A percentile compares a stretch with the other conserved stretches of the same genome.
Evolutionary conservation across 2,329 filamentous ascomycete species (phyloP).

Genomic region (Fusarium goolgardi): DNA sequence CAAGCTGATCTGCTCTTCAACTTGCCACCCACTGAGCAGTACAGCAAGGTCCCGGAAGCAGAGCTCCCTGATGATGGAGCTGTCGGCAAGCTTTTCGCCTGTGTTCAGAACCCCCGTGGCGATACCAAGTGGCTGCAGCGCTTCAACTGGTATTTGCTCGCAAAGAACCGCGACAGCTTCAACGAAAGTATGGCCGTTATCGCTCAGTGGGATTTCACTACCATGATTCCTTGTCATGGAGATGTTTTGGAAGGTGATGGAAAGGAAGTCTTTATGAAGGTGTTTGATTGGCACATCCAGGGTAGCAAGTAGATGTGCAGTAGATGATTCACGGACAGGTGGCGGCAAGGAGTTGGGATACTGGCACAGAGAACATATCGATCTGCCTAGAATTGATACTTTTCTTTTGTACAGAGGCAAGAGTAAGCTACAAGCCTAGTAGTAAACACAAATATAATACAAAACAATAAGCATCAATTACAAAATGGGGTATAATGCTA

Average conservation of each 20-base stretch:
- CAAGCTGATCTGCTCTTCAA: conserved; percentile 95
- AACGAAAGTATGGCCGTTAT: conserved; percentile 77
- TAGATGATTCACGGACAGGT: not conserved
- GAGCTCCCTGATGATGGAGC: conserved; percentile 52
- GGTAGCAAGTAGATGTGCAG: conserved; percentile 40
- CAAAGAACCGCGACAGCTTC: conserved; percentile 73
- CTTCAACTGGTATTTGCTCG: conserved; percentile 82
- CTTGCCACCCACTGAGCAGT: conserved; percentile 88
- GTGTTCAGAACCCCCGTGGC: conserved; percentile 71
- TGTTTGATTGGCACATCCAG: conserved; percentile 86
- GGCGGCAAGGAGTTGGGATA: conserved; percentile 10
- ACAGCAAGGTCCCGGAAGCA: conserved; percentile 69
- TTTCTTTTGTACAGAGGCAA: not conserved
- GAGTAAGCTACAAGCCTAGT: not conserved
- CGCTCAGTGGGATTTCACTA: conserved; percentile 83
- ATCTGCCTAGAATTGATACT: not conserved
- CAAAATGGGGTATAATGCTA: conserved; percentile 21
- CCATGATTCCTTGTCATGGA: conserved; percentile 91
- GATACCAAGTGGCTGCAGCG: conserved; percentile 80
- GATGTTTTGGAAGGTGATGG: conserved; percentile 82
- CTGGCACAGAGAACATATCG: not conserved
- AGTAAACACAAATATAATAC: not conserved
- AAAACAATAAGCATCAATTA: not conserved
- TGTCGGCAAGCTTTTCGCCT: conserved; percentile 58
- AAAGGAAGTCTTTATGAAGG: conserved; percentile 79